These are phyloP conservation scores for Penicillium canariense DNA, from an alignment of 495 filamentous ascomycete genomes.

Conservation along the genomic window DNA sequence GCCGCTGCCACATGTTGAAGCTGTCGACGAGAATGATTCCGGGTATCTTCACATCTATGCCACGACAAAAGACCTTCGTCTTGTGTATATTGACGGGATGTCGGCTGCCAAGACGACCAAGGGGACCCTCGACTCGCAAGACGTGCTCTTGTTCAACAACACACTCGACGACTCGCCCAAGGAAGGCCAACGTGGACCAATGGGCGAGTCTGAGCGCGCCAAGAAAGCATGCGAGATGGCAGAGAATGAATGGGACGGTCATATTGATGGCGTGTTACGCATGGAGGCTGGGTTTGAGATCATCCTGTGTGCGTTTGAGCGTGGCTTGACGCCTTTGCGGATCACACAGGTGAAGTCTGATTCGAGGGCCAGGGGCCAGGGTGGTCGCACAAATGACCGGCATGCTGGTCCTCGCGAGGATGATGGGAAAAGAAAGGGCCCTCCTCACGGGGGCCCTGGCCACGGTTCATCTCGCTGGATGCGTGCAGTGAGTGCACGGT, in stretches of 20 bases:
- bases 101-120: conserved; percentile 56
- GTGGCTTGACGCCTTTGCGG: conserved; percentile 33
- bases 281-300: conserved; percentile 72
- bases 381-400: conserved; percentile 1
- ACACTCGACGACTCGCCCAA: conserved; percentile 8
- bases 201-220: conserved; percentile 46
- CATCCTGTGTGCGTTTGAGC: conserved; percentile 61
- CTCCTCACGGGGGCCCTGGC: conserved; percentile 9
- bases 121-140: conserved; percentile 62
- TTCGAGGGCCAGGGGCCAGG: not conserved
- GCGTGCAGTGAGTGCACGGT: conserved; percentile 52
- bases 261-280: conserved; percentile 59
- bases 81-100: conserved; percentile 63
- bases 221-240: conserved; percentile 49
- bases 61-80: conserved; percentile 46
- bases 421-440: conserved; percentile 13
- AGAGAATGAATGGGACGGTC: conserved; percentile 41
- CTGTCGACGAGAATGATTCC: conserved; percentile 9
- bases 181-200: conserved; percentile 26
- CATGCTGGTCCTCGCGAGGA: conserved; percentile 7
- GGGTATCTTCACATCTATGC: conserved; percentile 60
- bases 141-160: conserved; percentile 47
- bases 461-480: conserved; percentile 24
- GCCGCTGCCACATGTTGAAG: conserved; percentile 4
- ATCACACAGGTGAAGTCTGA: conserved; percentile 28